phyloP scores from a whole-genome alignment of 2,329 filamentous ascomycete genomes.

The Aspergillus novofumigatus region DNA sequence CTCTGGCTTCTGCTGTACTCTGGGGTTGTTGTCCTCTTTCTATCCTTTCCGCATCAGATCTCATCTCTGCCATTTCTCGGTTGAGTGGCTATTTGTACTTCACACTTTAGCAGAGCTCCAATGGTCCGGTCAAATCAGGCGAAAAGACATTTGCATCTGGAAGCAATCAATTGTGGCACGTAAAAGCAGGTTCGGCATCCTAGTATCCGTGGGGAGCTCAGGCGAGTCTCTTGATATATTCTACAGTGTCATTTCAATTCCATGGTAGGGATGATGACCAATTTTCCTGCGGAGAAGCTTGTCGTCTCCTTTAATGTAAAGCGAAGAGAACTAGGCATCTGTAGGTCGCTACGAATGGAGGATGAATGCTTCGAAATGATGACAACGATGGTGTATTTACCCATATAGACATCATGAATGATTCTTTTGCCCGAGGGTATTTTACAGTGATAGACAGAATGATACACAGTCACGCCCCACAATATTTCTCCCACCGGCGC shows the following conservation, averaged over 20 bases:
- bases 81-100: not conserved
- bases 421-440: conserved; percentile 31
- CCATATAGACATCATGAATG: conserved; percentile 20
- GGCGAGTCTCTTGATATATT: not conserved
- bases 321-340: no score
- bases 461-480: conserved; percentile 20
- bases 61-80: not conserved
- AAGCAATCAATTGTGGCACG: not conserved
- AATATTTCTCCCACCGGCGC: conserved; percentile 23
- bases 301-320: not conserved
- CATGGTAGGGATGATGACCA: no score
- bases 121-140: not conserved
- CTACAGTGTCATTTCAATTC: not conserved
- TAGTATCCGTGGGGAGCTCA: not conserved
- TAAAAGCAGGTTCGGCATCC: not conserved
- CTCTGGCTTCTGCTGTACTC: not conserved
- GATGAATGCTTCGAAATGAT: not conserved
- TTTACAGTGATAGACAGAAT: conserved; percentile 25
- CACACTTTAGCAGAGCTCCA: not conserved
- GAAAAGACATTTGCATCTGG: not conserved
- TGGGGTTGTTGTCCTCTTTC: not conserved
- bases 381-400: conserved; percentile 13
- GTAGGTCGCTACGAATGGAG: not conserved
- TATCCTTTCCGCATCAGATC: not conserved
- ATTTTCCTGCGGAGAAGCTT: not conserved